These are phyloP conservation scores for Eragrostis nindensis DNA, from an alignment of 176 grass and related monocot species.

Conservation along the genomic window DNA sequence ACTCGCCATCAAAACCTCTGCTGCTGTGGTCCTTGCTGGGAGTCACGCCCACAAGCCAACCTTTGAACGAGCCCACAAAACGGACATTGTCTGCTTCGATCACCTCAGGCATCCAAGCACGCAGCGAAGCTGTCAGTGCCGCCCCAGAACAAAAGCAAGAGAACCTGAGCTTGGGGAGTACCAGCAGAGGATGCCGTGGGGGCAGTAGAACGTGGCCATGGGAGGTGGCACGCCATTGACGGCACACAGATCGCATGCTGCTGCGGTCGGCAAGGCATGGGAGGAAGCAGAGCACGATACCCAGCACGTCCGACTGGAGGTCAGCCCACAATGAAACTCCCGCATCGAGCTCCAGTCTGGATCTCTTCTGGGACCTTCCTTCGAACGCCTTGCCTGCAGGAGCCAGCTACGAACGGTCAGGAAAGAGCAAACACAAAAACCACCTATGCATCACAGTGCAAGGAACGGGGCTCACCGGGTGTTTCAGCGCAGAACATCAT, in stretches of 20 bases:
- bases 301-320: slow-evolving; percentile 2
- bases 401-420: no score
- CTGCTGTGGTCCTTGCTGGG: not conserved
- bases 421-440: no score
- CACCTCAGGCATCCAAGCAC: not conserved
- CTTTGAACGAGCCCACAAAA: not conserved
- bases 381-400: no score
- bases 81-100: not conserved
- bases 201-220: not conserved
- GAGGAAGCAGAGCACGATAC: not conserved
- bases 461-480: no score
- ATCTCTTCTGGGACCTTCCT: no score
- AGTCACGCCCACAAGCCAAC: slow-evolving; percentile 11
- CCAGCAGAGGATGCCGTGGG: slow-evolving; percentile 5
- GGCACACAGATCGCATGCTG: slow-evolving; percentile 18
- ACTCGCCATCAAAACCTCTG: not conserved
- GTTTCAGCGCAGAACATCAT: no score
- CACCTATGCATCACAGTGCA: no score
- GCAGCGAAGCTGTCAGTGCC: not conserved
- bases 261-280: slow-evolving; percentile 16
- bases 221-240: not conserved
- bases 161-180: not conserved
- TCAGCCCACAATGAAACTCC: not conserved
- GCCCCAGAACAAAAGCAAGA: not conserved
- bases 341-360: no score